These are phyloP conservation scores for Periconia macrospinosa DNA, from an alignment of 2,329 filamentous ascomycete species.

Conservation along the genomic window DNA sequence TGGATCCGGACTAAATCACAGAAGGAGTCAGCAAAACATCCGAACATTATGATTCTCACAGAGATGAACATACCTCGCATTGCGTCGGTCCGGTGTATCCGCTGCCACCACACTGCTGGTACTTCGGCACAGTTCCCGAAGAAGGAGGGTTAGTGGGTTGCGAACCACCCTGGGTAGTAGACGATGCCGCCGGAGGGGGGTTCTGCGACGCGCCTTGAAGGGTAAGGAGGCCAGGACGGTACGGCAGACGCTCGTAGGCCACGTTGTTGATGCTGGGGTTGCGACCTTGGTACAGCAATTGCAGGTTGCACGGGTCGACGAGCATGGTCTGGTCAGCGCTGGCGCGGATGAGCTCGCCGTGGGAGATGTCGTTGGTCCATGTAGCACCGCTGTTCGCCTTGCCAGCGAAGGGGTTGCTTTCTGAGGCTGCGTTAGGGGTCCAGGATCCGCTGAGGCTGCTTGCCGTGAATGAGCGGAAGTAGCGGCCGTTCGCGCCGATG, in stretches of 20 bases:
- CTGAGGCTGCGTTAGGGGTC: constrained; percentile 60
- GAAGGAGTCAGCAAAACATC: background rate
- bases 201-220: constrained; percentile 24
- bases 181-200: too few species aligned
- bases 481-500: constrained; percentile 60
- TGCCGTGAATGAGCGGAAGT: constrained; percentile 69
- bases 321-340: constrained; percentile 64
- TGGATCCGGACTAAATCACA: background rate
- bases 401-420: constrained; percentile 65
- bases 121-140: background rate
- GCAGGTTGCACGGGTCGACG: constrained; percentile 65
- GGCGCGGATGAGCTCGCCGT: constrained; percentile 63
- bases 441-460: constrained; percentile 59
- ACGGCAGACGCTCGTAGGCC: constrained; percentile 57
- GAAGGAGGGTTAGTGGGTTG: background rate
- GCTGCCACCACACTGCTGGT: background rate
- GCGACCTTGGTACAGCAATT: constrained; percentile 66
- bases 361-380: constrained; percentile 70
- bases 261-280: constrained; percentile 44
- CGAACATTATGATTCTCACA: too few species aligned
- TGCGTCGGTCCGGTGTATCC: background rate
- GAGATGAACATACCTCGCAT: background rate
- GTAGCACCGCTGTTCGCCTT: constrained; percentile 65
- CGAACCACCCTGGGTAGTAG: background rate
- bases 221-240: constrained; percentile 59